phyloP scores from a whole-genome alignment of 768 basidiomycete genomes.

The Amanita subjunquillea region DNA sequence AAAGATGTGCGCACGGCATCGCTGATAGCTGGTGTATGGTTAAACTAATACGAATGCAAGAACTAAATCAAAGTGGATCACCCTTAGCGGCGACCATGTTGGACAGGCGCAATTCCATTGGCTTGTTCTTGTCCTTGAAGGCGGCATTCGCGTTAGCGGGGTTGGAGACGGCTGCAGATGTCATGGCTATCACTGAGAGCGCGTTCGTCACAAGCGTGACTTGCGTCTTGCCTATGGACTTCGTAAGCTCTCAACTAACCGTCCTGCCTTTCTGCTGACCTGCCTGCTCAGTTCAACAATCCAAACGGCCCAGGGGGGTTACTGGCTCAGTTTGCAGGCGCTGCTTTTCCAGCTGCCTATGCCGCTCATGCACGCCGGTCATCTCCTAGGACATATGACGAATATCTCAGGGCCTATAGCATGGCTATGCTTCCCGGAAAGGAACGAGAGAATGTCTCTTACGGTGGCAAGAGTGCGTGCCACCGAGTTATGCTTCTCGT shows the following conservation, averaged over 20 bases:
- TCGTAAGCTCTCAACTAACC: constrained; percentile 22
- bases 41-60: constrained; percentile 9
- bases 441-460: constrained; percentile 85
- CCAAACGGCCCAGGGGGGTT: constrained; percentile 48
- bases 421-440: constrained; percentile 86
- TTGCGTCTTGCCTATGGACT: constrained; percentile 25
- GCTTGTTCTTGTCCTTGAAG: constrained; percentile 95
- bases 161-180: neutral
- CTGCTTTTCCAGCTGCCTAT: constrained; percentile 44
- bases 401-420: constrained; percentile 91
- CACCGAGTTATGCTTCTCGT: constrained; percentile 5
- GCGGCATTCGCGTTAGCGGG: constrained; percentile 51
- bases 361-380: constrained; percentile 34
- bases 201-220: constrained; percentile 13
- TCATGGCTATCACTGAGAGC: neutral
- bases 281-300: constrained; percentile 26
- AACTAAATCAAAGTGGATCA: constrained; percentile 15
- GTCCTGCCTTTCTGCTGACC: constrained; percentile 3
- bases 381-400: constrained; percentile 75
- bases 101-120: constrained; percentile 94
- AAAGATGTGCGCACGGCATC: constrained; percentile 96
- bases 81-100: constrained; percentile 99
- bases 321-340: constrained; percentile 61
- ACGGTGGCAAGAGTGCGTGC: constrained; percentile 86
- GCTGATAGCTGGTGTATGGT: constrained; percentile 64